A percentile compares a stretch with the other conserved stretches of the same genome.
These are phyloP conservation scores for Jaminaea rosea DNA, from an alignment of 1,284 basidiomycete species.

Conservation along the genomic window DNA sequence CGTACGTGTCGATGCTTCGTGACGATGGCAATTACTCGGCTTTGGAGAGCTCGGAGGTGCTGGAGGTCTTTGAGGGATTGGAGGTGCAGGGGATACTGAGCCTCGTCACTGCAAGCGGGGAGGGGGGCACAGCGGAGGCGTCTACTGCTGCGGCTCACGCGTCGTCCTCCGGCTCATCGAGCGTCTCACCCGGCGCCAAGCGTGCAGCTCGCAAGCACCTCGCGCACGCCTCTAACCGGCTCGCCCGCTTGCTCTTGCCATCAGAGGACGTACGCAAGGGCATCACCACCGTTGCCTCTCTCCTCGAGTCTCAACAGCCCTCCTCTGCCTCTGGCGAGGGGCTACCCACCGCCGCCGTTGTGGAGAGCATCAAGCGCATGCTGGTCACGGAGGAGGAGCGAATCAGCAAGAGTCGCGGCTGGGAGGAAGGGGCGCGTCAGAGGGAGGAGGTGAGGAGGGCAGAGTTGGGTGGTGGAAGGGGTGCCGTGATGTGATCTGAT, in stretches of 20 bases:
- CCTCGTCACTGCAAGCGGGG: conserved; percentile 18
- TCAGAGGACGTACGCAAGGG: conserved; percentile 26
- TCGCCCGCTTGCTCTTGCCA: conserved; percentile 17
- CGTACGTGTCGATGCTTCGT: conserved; percentile 30
- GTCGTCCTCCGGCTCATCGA: background rate
- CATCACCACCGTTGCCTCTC: conserved; percentile 18
- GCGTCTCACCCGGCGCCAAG: conserved; percentile 31
- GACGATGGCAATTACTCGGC: conserved; percentile 22
- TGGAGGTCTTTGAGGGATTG: conserved; percentile 40
- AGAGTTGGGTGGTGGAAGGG: conserved; percentile 30
- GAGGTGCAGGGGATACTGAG: conserved; percentile 39
- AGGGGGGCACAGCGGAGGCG: conserved; percentile 1
- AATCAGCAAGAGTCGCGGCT: conserved; percentile 19
- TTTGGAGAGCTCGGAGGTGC: conserved; percentile 34
- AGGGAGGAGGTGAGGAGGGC: conserved; percentile 20
- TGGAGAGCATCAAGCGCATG: conserved; percentile 24
- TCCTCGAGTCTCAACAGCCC: background rate
- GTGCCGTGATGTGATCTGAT: conserved; percentile 2
- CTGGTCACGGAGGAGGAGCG: conserved; percentile 22
- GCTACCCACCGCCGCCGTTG: conserved; percentile 6
- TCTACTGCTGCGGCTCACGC: background rate
- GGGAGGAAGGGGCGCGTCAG: conserved; percentile 21
- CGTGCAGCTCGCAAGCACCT: conserved; percentile 37
- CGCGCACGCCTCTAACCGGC: conserved; percentile 22
- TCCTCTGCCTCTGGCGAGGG: background rate